These are phyloP conservation scores for Hymenoscyphus fraxineus DNA, from an alignment of 2,329 filamentous ascomycete species.

Conservation along the genomic window DNA sequence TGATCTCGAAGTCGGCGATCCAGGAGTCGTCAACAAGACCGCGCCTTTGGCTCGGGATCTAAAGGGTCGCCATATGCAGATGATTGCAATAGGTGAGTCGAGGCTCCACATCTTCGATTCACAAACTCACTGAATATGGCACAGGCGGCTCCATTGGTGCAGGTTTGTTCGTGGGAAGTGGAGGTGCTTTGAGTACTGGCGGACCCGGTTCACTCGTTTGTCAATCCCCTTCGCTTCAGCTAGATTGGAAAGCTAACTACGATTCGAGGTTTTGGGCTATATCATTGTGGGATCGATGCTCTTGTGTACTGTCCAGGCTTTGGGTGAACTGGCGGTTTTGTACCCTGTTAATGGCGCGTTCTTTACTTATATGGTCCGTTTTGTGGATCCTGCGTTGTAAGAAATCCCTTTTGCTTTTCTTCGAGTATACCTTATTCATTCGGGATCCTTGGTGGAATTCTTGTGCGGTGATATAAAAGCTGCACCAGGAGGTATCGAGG, in stretches of 20 bases:
- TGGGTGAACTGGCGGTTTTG: slow-evolving; percentile 56
- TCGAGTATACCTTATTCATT: too few species aligned
- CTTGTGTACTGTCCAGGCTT: slow-evolving; percentile 54
- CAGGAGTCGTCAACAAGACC: slow-evolving; percentile 14
- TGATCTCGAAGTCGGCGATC: slow-evolving; percentile 37
- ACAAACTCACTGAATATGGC: background rate
- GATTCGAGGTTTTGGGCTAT: slow-evolving; percentile 15
- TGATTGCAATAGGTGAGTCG: slow-evolving; percentile 44
- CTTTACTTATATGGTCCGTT: slow-evolving; percentile 58
- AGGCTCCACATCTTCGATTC: background rate
- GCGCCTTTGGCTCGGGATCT: slow-evolving; percentile 26
- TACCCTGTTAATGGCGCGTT: slow-evolving; percentile 61
- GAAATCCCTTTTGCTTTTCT: too few species aligned
- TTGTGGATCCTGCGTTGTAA: slow-evolving; percentile 54
- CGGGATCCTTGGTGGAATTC: too few species aligned
- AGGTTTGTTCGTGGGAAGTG: slow-evolving; percentile 66
- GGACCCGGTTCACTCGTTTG: slow-evolving; percentile 27
- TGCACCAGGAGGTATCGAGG: too few species aligned
- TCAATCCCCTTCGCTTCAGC: background rate
- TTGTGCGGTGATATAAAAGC: too few species aligned
- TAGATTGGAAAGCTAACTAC: background rate
- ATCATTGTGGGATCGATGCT: slow-evolving; percentile 41
- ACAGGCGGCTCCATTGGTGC: slow-evolving; percentile 56
- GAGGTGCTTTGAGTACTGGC: slow-evolving; percentile 28
- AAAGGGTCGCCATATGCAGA: slow-evolving; percentile 45